Evolutionary conservation across 2,329 filamentous ascomycete species (phyloP).

Genomic region (Orbilia javanica): DNA sequence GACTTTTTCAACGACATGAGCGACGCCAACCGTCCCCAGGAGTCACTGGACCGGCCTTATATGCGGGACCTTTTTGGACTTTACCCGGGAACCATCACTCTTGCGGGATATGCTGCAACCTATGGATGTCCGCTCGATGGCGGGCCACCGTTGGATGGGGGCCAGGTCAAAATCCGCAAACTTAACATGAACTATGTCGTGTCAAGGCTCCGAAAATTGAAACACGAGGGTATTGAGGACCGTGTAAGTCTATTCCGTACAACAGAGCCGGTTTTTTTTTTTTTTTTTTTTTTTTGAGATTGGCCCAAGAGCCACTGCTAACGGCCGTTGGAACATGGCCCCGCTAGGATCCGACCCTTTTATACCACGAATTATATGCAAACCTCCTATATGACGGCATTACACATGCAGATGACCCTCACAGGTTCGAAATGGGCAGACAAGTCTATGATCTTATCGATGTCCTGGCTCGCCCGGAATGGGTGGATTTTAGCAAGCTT

Average conservation of each 20-base stretch:
- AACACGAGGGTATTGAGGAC: constrained; percentile 66
- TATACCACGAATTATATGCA: constrained; percentile 75
- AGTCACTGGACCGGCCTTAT: constrained; percentile 79
- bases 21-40: constrained; percentile 70
- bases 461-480: constrained; percentile 76
- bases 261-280: background rate
- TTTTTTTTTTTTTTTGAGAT: too few relatives aligned
- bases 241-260: constrained; percentile 64
- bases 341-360: constrained; percentile 59
- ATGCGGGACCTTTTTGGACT: constrained; percentile 76
- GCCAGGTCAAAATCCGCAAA: constrained; percentile 69
- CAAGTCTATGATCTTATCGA: constrained; percentile 80
- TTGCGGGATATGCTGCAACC: constrained; percentile 77
- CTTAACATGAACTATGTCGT: constrained; percentile 65
- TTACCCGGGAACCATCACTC: constrained; percentile 77
- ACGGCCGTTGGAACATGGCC: background rate
- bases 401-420: constrained; percentile 72
- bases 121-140: constrained; percentile 67
- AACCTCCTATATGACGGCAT: constrained; percentile 77
- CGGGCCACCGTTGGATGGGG: constrained; percentile 70
- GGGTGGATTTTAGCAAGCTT: constrained; percentile 79
- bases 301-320: background rate
- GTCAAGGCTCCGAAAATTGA: constrained; percentile 66
- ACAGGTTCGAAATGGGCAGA: constrained; percentile 72
- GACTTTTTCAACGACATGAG: constrained; percentile 62